phyloP scores from a whole-genome alignment of 2,329 filamentous ascomycete species.

The Cyphellophora attinorum region DNA sequence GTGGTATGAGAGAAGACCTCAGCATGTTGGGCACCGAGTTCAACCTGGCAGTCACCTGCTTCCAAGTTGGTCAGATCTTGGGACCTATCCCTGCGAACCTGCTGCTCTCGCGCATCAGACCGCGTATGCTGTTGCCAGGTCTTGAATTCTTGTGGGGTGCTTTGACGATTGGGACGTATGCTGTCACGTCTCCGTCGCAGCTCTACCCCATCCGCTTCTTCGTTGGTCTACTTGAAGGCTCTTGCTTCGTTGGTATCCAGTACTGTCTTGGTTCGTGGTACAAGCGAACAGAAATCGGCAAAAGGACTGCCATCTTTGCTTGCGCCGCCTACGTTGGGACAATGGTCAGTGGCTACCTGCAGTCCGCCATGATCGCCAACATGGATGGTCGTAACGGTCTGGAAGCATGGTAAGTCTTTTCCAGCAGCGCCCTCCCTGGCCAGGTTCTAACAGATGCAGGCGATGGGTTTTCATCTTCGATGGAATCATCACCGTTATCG shows the following conservation, averaged over 20 bases:
- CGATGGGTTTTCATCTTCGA: conserved; percentile 29
- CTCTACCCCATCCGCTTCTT: conserved; percentile 9
- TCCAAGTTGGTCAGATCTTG: conserved; percentile 8
- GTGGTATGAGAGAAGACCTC: conserved; percentile 26
- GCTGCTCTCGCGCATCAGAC: conserved; percentile 21
- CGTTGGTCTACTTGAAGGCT: conserved; percentile 5
- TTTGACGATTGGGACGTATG: conserved; percentile 18
- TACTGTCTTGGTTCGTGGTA: conserved; percentile 18
- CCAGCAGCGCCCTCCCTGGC: no score
- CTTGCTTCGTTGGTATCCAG: conserved; percentile 20
- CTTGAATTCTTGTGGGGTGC: conserved; percentile 22
- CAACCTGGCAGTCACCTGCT: conserved; percentile 20
- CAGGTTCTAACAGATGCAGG: conserved; percentile 1
- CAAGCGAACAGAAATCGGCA: conserved; percentile 22
- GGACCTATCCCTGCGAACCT: conserved; percentile 23
- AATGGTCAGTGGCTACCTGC: conserved; percentile 7
- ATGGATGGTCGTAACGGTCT: conserved; percentile 40
- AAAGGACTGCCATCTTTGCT: conserved; percentile 26
- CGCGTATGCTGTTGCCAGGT: conserved; percentile 21
- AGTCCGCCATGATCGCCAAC: conserved; percentile 23
- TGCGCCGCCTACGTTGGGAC: conserved; percentile 21
- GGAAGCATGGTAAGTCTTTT: conserved; percentile 28
- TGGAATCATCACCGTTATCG: conserved; percentile 30
- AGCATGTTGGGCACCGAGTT: conserved; percentile 22
- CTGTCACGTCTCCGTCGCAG: conserved; percentile 5